Base-by-base conservation (phyloP, 805 yeast genomes). In the Teunomyces atbi region DNA sequence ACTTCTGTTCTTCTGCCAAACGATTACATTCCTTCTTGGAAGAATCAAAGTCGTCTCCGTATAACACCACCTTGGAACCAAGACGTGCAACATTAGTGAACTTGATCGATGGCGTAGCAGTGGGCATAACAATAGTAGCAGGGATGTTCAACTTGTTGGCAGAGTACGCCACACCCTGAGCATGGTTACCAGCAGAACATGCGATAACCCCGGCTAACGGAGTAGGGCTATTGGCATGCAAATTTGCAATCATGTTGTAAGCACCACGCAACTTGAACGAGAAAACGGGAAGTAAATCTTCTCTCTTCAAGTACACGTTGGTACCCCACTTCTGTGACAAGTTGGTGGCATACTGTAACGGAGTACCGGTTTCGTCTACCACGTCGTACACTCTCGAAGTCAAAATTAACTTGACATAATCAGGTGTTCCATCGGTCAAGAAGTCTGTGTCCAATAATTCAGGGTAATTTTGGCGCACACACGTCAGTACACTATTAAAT, bases 121-220 rank as follows among this genome's bases (percentile, higher is more conserved):
- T 83, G 2, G 99, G 99, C 99, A 94, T 94, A 39, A 94, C 98
- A 45, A 94, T 94, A 4, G 97, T 92, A 3, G 98, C 92, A 3
- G 96, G 94, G 44, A 94, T 89, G 21, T 84, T 85, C 60, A 94
- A 73, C 49, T 84, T 81, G 49, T 81, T 82, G 3, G 98, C 96
- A 18, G 96, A 86, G 63, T 69, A 92, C 0, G 99, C 99, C 11
- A 94, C 98, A 55, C 99, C 99, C 64, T 94, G 99, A 1, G 99
- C 99, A 59, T 94, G 99, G 66, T 94, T 94, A 29, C 99, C 99
- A 3, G 99, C 99, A 26, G 97, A 89, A 60, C 98, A 94, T 0
- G 98, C 97, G 62, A 95, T 86, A 45, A 94, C 97, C 57, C 99
- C 99, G 41, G 78, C 74, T 64, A 89, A 57, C 52, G 84, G 77